phyloP scores from a whole-genome alignment of 306 rosid species.

The Lathyrus oleraceus region DNA sequence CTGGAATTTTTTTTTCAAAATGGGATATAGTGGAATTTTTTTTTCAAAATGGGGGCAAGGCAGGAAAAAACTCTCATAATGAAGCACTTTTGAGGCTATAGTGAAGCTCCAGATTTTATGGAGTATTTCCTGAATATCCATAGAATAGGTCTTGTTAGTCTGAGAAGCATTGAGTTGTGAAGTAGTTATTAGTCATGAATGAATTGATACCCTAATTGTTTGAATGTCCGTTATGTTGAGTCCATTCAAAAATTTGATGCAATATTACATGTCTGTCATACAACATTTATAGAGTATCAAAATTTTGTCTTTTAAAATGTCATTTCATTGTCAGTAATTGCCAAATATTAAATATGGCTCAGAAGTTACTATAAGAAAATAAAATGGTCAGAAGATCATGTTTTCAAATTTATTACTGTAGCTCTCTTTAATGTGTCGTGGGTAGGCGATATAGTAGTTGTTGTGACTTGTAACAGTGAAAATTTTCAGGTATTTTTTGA shows the following conservation, averaged over 20 bases:
- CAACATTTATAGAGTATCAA: background rate
- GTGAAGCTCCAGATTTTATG: too few relatives aligned
- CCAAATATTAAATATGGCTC: constrained; percentile 30
- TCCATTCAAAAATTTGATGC: background rate
- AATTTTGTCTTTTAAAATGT: constrained; percentile 15
- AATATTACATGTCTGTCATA: background rate
- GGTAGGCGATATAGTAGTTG: constrained; percentile 4
- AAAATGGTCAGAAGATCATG: constrained; percentile 35
- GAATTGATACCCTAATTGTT: background rate
- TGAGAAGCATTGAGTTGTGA: too few relatives aligned
- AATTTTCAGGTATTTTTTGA: too few relatives aligned
- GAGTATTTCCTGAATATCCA: too few relatives aligned
- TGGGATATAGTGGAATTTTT: too few relatives aligned
- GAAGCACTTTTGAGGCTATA: too few relatives aligned
- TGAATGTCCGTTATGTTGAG: background rate
- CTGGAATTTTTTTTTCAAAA: too few relatives aligned
- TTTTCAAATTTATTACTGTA: constrained; percentile 29
- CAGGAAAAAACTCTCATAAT: too few relatives aligned
- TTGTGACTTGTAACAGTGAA: too few relatives aligned
- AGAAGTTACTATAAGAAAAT: constrained; percentile 12
- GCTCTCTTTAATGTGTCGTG: constrained; percentile 38
- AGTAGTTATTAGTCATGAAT: background rate
- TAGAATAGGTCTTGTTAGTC: too few relatives aligned
- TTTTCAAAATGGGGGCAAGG: too few relatives aligned
- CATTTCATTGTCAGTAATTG: constrained; percentile 32